Conservation (phyloP, 2,329 filamentous ascomycete species). For the Botryotinia narcissicola region DNA sequence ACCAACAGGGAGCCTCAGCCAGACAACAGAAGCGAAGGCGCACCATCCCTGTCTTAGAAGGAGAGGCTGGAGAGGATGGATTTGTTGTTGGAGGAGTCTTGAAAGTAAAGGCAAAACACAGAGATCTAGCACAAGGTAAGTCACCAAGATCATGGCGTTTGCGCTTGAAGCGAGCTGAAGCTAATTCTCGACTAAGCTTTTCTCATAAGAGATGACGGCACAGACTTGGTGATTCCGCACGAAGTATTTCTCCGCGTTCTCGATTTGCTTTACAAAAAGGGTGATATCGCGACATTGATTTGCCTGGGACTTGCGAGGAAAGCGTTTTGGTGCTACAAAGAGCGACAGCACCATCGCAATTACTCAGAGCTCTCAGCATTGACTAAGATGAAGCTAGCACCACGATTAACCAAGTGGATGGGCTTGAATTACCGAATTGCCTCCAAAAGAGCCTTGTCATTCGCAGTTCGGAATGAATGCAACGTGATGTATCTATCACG, state of each 20-base stretch:
- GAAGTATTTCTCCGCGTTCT: background rate
- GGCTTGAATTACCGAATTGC: background rate
- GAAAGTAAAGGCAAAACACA: background rate
- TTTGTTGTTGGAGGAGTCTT: background rate
- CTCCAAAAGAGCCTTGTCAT: background rate
- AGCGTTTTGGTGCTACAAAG: background rate
- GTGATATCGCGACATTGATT: background rate
- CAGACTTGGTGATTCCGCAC: background rate
- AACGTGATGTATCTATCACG: background rate
- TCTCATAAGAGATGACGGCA: background rate
- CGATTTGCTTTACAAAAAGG: background rate
- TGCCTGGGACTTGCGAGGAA: background rate
- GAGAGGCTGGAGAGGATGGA: background rate
- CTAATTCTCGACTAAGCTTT: background rate
- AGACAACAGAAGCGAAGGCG: background rate
- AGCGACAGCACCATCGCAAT: background rate
- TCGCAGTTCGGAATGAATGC: background rate
- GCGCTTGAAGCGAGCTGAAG: background rate
- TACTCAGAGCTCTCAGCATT: background rate
- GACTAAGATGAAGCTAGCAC: background rate
- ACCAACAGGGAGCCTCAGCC: background rate
- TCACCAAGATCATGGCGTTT: background rate
- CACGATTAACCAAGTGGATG: background rate
- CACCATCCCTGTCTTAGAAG: background rate
- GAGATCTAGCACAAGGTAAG: background rate